phyloP scores from a whole-genome alignment of 805 yeast species.

The Kodamaea sagamina region DNA sequence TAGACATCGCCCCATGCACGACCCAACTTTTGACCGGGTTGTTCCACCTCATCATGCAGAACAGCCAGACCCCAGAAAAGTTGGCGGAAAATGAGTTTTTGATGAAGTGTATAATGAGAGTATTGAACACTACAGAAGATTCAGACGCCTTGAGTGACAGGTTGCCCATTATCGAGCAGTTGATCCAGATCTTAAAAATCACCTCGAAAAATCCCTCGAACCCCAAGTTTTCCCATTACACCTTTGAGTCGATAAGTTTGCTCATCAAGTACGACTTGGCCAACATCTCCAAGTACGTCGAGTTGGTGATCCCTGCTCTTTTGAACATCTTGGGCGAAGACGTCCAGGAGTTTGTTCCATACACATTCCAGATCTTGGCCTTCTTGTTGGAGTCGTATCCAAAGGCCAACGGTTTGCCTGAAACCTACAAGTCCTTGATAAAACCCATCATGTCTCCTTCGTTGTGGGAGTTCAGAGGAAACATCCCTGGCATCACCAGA shows the following conservation, averaged over 20 bases:
- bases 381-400: slow-evolving; percentile 68
- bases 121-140: slow-evolving; percentile 71
- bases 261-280: slow-evolving; percentile 54
- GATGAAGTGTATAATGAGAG: slow-evolving; percentile 86
- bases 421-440: slow-evolving; percentile 61
- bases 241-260: slow-evolving; percentile 85
- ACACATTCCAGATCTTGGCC: slow-evolving; percentile 87
- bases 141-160: slow-evolving; percentile 47
- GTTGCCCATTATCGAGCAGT: slow-evolving; percentile 57
- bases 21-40: slow-evolving; percentile 64
- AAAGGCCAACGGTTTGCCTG: slow-evolving; percentile 53
- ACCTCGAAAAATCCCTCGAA: slow-evolving; percentile 91
- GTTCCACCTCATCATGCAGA: slow-evolving; percentile 59
- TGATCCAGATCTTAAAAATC: slow-evolving; percentile 65
- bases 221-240: slow-evolving; percentile 88
- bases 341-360: slow-evolving; percentile 92
- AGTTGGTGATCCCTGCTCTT: slow-evolving; percentile 63
- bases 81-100: slow-evolving; percentile 93
- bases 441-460: slow-evolving; percentile 86
- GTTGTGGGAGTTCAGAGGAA: slow-evolving; percentile 92
- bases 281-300: slow-evolving; percentile 40
- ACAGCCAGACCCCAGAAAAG: slow-evolving; percentile 74
- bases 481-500: slow-evolving; percentile 89
- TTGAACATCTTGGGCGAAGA: slow-evolving; percentile 73
- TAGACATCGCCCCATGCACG: slow-evolving; percentile 64